A percentile compares a stretch with the other conserved stretches of the same genome.
Evolutionary conservation across 1,284 basidiomycete genomes (phyloP).

Genomic region (Leccinum pachyderme): DNA sequence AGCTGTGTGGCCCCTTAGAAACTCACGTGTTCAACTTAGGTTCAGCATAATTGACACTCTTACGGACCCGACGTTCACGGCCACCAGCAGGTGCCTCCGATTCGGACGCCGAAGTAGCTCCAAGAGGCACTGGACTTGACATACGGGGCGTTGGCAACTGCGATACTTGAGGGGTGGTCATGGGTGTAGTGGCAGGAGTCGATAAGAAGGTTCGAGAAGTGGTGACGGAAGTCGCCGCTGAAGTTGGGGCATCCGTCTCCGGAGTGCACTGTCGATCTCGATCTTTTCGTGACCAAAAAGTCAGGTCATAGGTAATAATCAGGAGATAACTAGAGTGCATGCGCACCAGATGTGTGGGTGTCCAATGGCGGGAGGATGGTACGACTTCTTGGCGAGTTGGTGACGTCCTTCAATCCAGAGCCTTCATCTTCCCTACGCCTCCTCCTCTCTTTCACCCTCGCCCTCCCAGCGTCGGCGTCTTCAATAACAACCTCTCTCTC

Average conservation of each 20-base stretch:
- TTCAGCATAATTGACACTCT: slow-evolving; percentile 86
- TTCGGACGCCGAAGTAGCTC: slow-evolving; percentile 36
- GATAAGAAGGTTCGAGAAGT: slow-evolving; percentile 41
- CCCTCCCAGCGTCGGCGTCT: slow-evolving; percentile 27
- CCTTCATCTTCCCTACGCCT: slow-evolving; percentile 39
- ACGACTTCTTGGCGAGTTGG: slow-evolving; percentile 49
- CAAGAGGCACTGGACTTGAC: slow-evolving; percentile 48
- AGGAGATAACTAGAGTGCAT: neutral
- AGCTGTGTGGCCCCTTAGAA: neutral
- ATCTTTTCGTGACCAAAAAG: slow-evolving; percentile 29
- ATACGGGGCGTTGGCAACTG: slow-evolving; percentile 44
- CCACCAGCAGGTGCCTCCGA: slow-evolving; percentile 39
- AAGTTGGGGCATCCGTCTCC: slow-evolving; percentile 38
- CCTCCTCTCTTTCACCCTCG: slow-evolving; percentile 40
- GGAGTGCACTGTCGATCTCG: slow-evolving; percentile 41
- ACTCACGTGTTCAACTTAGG: slow-evolving; percentile 87
- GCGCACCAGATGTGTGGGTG: slow-evolving; percentile 36
- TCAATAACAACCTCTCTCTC: slow-evolving; percentile 33
- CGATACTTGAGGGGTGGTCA: slow-evolving; percentile 31
- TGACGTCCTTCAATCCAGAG: slow-evolving; percentile 57
- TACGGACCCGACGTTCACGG: slow-evolving; percentile 70
- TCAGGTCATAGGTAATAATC: slow-evolving; percentile 7
- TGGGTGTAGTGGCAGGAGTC: slow-evolving; percentile 44
- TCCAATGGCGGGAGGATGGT: slow-evolving; percentile 38
- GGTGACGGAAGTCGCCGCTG: slow-evolving; percentile 33